Percentiles rank a stretch among this genome's conserved stretches.
Conservation (phyloP, 1,284 basidiomycete species). For the Cutaneotrichosporon dermatis region DNA sequence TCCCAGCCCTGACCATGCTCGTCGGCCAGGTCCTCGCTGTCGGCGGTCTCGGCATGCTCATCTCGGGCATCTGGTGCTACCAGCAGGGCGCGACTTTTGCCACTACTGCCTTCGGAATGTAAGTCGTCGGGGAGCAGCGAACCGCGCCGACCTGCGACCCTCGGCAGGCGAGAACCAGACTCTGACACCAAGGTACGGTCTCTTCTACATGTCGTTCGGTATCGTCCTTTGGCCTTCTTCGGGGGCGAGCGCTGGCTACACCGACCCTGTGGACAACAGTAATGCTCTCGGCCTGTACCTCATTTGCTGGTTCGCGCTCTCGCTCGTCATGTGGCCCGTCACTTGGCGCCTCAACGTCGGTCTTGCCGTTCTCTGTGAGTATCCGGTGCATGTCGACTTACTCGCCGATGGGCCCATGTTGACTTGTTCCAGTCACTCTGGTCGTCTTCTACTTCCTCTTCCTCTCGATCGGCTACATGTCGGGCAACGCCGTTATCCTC, state of each 20-base stretch:
- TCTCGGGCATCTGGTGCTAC: constrained; percentile 16
- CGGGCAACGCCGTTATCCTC: constrained; percentile 6
- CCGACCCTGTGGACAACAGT: constrained; percentile 11
- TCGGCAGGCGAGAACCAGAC: neutral
- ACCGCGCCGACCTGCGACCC: too few species aligned
- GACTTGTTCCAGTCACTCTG: neutral
- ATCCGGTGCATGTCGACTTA: too few species aligned
- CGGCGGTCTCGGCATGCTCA: constrained; percentile 20
- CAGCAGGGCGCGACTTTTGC: constrained; percentile 17
- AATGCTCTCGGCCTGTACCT: constrained; percentile 17
- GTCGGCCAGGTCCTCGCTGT: constrained; percentile 13
- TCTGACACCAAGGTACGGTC: constrained; percentile 11
- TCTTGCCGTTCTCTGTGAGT: constrained; percentile 8
- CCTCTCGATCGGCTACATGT: constrained; percentile 17
- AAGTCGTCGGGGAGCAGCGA: neutral
- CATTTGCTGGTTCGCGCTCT: constrained; percentile 12
- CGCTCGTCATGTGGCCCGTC: constrained; percentile 15
- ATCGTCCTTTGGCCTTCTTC: constrained; percentile 15
- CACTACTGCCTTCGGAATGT: constrained; percentile 16
- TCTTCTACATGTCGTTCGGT: constrained; percentile 18
- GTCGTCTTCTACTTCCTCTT: constrained; percentile 19
- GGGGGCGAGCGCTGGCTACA: constrained; percentile 8
- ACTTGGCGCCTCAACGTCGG: constrained; percentile 14
- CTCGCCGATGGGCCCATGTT: too few species aligned
- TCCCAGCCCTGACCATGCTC: constrained; percentile 7